Conservation (phyloP, 2,329 filamentous ascomycete species). For the Penicillium paneum region DNA sequence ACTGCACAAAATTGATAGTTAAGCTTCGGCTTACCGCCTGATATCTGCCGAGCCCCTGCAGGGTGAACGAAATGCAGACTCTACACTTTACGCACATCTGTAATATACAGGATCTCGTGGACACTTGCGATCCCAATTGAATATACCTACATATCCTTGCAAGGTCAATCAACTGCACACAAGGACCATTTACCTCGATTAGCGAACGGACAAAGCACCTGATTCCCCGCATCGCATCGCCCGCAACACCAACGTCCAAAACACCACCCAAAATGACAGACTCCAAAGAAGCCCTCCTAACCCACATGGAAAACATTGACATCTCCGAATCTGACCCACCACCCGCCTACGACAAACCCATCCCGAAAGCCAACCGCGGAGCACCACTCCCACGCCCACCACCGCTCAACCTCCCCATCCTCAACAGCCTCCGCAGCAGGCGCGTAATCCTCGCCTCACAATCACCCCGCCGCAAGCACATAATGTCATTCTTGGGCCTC, state of each 20-base stretch:
- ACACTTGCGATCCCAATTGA: background rate
- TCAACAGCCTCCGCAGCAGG: slow-evolving; percentile 71
- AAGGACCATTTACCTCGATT: background rate
- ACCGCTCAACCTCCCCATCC: slow-evolving; percentile 74
- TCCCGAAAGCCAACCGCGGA: slow-evolving; percentile 18
- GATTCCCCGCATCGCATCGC: background rate
- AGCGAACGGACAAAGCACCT: background rate
- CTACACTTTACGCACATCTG: background rate
- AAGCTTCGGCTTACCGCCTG: slow-evolving; percentile 2
- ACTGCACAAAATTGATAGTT: no score
- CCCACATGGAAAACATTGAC: slow-evolving; percentile 11
- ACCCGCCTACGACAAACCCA: slow-evolving; percentile 34
- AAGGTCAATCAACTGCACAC: background rate
- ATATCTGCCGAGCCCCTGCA: slow-evolving; percentile 1
- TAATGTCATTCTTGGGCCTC: slow-evolving; percentile 77
- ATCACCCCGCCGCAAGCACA: slow-evolving; percentile 77
- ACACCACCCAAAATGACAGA: slow-evolving; percentile 25
- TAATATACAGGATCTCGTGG: background rate
- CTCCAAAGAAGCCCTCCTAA: slow-evolving; percentile 29
- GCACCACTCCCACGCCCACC: slow-evolving; percentile 38
- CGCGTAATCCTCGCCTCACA: slow-evolving; percentile 86
- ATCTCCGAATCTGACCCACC: slow-evolving; percentile 26
- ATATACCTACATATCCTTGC: background rate
- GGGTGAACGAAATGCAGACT: background rate
- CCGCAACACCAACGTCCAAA: background rate